Base-by-base conservation (phyloP, 2,329 filamentous ascomycete genomes). In the Colletotrichum lupini region DNA sequence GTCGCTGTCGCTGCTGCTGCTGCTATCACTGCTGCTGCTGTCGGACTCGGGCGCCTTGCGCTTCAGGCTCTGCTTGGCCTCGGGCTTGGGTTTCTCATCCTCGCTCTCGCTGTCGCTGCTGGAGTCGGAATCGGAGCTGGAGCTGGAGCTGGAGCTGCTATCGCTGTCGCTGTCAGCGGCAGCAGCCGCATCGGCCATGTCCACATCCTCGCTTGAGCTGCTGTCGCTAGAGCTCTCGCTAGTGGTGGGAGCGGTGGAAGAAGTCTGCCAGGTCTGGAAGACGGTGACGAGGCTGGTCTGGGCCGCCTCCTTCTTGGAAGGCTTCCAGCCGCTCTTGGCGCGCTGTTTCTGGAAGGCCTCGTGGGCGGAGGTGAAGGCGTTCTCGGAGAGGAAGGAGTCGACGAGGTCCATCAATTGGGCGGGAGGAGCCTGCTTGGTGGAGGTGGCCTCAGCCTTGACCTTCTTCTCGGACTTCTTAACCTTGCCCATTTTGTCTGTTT, bases 331-430 rank as follows among this genome's bases (percentile, higher is more conserved):
- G 75, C 87, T 87, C 82, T 84, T 86, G 79, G 83, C 87, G 66
- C 89, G 85, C 79, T 94, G 91, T 79, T 91, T 90, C 77, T 86
- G 85, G 78, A 95, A 92, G 5, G 90, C 88, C 72, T 87, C 84
- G 78, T 88, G 89, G 58, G 93, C 89, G 72, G 86, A 85, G 60
- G 86, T 81, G 77, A 94, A 93, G n/a, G 90, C 88, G 80, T 93
- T 87, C 58, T 92, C 87, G 55, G 87, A 87, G 62, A 95, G 86
- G 81, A 95, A 95, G 26, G 84, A 82, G 75, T 90, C 90, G 77
- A 95, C 87, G 19, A 94, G 85, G 74, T 91, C 89, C 79, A 95
- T 85, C 46, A 95, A 84, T 81, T 93, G 87, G 32, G 87, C 82
- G 5, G 92, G 88, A 30, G 90, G 86, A 59, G 84, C 80, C 32